phyloP scores from a whole-genome alignment of 352 stramenopile genomes.

The Sclerospora graminicola region DNA sequence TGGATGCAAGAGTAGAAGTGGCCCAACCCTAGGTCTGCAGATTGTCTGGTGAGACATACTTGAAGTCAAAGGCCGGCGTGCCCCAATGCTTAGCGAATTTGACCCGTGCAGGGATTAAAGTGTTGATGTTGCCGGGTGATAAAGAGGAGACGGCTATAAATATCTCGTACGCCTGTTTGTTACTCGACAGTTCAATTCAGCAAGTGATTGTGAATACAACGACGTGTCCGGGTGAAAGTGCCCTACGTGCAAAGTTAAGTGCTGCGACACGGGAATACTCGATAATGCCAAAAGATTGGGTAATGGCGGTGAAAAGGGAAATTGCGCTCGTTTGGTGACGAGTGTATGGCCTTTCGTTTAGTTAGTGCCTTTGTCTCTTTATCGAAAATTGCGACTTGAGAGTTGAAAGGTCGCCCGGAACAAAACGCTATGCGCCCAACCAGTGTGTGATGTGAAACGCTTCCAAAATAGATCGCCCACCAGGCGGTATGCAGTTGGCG shows the following conservation, averaged over 20 bases:
- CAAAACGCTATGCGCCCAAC: constrained; percentile 86
- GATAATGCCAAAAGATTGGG: constrained; percentile 31
- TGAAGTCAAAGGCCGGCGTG: constrained; percentile 87
- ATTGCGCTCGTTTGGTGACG: constrained; percentile 31
- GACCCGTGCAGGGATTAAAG: constrained; percentile 85
- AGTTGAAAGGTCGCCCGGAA: constrained; percentile 37
- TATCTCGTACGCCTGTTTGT: constrained; percentile 86
- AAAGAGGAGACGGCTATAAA: constrained; percentile 95
- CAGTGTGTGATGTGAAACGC: constrained; percentile 82
- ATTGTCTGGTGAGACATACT: too few relatives aligned
- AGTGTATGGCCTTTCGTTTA: constrained; percentile 12
- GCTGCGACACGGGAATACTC: constrained; percentile 32
- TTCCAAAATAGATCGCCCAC: constrained; percentile 91
- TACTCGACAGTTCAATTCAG: constrained; percentile 80
- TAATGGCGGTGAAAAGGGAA: constrained; percentile 26
- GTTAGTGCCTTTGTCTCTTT: constrained; percentile 14
- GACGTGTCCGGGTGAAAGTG: constrained; percentile 52
- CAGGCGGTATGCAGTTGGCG: constrained; percentile 68
- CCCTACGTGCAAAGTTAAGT: constrained; percentile 47
- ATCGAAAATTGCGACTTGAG: constrained; percentile 23
- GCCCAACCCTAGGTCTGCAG: too few relatives aligned
- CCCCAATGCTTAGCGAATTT: constrained; percentile 75
- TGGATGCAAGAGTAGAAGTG: too few relatives aligned
- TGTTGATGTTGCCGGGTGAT: constrained; percentile 94
- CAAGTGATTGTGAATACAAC: constrained; percentile 67